Evolutionary conservation across 2,329 filamentous ascomycete species (phyloP).

Genomic region (Phialocephala subalpina): DNA sequence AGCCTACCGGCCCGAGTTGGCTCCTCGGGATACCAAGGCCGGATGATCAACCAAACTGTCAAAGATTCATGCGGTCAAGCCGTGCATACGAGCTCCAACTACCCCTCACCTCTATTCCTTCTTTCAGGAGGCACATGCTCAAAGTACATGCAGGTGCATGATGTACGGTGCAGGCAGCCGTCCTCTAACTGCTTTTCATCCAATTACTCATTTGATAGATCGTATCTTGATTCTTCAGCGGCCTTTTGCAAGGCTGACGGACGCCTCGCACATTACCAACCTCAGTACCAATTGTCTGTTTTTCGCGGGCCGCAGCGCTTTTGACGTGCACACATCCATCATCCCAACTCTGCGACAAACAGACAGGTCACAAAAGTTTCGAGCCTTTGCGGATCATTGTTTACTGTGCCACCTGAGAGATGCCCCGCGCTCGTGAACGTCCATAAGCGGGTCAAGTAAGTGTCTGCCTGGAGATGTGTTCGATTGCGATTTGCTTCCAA

Average conservation of each 20-base stretch:
- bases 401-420: neutral
- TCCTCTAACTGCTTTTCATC: neutral
- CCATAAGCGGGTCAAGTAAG: neutral
- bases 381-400: neutral
- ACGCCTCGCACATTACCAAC: neutral
- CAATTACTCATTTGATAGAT: constrained; percentile 16
- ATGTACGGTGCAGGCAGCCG: constrained; percentile 5
- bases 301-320: constrained; percentile 10
- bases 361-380: constrained; percentile 8
- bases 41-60: neutral
- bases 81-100: constrained; percentile 5
- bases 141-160: constrained; percentile 13
- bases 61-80: constrained; percentile 1
- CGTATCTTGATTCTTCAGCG: constrained; percentile 12
- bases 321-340: neutral
- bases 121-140: constrained; percentile 3
- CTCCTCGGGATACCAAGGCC: neutral
- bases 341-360: constrained; percentile 8
- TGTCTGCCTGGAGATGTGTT: constrained; percentile 22
- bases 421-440: constrained; percentile 3
- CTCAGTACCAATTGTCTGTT: constrained; percentile 18
- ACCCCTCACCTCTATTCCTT: constrained; percentile 12
- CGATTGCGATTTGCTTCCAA: constrained; percentile 20
- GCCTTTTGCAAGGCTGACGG: neutral
- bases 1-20: constrained; percentile 16